Base-by-base conservation (phyloP, 805 yeast genomes). In the Maudiozyma serrabonitensis region DNA sequence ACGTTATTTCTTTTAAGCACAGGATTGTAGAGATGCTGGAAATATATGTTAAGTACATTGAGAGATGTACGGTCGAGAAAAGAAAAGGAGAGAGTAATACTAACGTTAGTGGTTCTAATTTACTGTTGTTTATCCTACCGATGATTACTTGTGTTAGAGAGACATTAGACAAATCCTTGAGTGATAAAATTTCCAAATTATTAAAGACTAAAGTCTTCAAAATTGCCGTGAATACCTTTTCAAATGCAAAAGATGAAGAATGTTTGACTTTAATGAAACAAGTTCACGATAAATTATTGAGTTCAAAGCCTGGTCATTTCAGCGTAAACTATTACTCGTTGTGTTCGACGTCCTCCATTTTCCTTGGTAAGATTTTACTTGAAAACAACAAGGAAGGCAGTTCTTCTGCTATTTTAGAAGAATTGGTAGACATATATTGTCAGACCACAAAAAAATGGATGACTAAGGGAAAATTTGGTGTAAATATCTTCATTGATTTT, bases 11-110 rank as follows among this genome's bases (percentile, higher is more conserved):
- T 46, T 84, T 90, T 69, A 91, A 91, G 61, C 79, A 77, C 55
- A 73, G 95, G 49, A 76, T 88, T 7, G 68, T 91, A 46, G 96
- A 90, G 58, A 70, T 91, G 60, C 60, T 91, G 21, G 95, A 87
- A 23, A 68, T 76, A 6, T 87, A 78, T 58, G 68, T 72, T 51
- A 77, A 75, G 54, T 34, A 75, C 75, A 58, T 75, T 74, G 44
- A 59, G 53, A 47, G 64, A 31, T 26, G 18, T 16, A 31, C 38
- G 5, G 25, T 56, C 32, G 57, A 62, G 15, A 37, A 40, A 34
- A 43, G 37, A 46, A 49, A 46, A 38, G 41, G 23, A 28, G 46
- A 35, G 3, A 51, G 32, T 9, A 18, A 43, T 0, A 38, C 37
- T 2, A 43, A 43, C 3, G 39, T 26, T 7, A 45, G 23, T 47